phyloP scores from a whole-genome alignment of 352 stramenopile genomes.

The Phytophthora foliorum region DNA sequence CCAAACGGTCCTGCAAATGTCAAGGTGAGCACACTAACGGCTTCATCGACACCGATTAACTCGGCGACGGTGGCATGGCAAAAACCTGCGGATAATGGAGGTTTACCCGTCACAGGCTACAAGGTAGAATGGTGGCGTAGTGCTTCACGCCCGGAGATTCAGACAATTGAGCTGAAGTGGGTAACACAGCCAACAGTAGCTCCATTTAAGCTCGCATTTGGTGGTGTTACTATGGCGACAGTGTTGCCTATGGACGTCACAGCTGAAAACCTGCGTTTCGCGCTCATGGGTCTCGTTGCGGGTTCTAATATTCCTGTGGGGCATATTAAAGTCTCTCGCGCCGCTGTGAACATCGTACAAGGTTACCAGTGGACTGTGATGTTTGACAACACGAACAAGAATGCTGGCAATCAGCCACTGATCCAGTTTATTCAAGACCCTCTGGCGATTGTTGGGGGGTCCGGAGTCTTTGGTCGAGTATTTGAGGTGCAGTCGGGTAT shows the following conservation, averaged over 20 bases:
- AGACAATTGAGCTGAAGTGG: constrained; percentile 91
- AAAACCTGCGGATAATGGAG: constrained; percentile 63
- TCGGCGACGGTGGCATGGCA: constrained; percentile 78
- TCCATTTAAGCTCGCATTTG: constrained; percentile 84
- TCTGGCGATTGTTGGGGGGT: constrained; percentile 38
- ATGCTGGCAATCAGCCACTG: constrained; percentile 68
- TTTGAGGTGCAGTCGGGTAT: constrained; percentile 66
- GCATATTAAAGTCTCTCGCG: constrained; percentile 68
- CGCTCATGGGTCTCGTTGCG: constrained; percentile 89
- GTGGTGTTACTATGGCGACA: constrained; percentile 60
- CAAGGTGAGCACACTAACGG: constrained; percentile 64
- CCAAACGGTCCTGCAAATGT: constrained; percentile 63
- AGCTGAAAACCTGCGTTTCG: constrained; percentile 83
- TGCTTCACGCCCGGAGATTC: constrained; percentile 67
- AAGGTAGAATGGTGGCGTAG: constrained; percentile 87
- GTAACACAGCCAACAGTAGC: constrained; percentile 57
- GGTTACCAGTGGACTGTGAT: constrained; percentile 87
- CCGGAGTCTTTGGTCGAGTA: constrained; percentile 45
- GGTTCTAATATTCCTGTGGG: constrained; percentile 34
- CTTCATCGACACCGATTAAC: constrained; percentile 58
- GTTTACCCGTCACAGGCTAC: constrained; percentile 77
- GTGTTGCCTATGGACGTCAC: constrained; percentile 80
- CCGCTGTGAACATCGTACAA: constrained; percentile 59
- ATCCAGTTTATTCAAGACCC: constrained; percentile 54
- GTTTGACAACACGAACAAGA: constrained; percentile 54